Evolutionary conservation across 306 rosid species (phyloP).

Genomic region (Trichosanthes truncata): DNA sequence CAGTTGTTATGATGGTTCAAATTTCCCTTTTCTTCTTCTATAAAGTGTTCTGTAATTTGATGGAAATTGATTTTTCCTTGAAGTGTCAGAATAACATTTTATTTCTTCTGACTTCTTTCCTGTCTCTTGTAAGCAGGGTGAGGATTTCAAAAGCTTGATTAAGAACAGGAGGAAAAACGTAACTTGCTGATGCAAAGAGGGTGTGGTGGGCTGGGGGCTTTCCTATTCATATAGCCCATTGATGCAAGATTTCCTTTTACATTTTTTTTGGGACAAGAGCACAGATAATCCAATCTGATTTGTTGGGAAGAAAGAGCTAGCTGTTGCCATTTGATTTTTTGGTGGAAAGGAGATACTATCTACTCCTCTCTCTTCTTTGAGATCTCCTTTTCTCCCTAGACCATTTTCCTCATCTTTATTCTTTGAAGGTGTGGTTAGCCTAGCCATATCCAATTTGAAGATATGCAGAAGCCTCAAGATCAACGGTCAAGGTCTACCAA

Average conservation of each 20-base stretch:
- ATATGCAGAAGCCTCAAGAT: constrained; percentile 55
- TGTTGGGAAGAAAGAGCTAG: background rate
- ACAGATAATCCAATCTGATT: background rate
- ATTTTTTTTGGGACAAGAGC: background rate
- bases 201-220: background rate
- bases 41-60: background rate
- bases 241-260: background rate
- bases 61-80: background rate
- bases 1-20: background rate
- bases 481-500: constrained; percentile 61
- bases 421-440: constrained; percentile 9
- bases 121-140: constrained; percentile 3
- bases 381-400: background rate
- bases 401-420: background rate
- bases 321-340: background rate
- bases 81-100: background rate
- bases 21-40: background rate
- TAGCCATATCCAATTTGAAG: background rate
- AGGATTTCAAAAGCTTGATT: background rate
- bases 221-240: background rate
- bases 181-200: background rate
- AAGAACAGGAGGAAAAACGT: background rate
- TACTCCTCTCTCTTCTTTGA: background rate
- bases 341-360: background rate
- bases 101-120: too few relatives aligned